These are phyloP conservation scores for Ascomycota sp. DNA, from an alignment of 2,329 filamentous ascomycete species.

Conservation along the genomic window DNA sequence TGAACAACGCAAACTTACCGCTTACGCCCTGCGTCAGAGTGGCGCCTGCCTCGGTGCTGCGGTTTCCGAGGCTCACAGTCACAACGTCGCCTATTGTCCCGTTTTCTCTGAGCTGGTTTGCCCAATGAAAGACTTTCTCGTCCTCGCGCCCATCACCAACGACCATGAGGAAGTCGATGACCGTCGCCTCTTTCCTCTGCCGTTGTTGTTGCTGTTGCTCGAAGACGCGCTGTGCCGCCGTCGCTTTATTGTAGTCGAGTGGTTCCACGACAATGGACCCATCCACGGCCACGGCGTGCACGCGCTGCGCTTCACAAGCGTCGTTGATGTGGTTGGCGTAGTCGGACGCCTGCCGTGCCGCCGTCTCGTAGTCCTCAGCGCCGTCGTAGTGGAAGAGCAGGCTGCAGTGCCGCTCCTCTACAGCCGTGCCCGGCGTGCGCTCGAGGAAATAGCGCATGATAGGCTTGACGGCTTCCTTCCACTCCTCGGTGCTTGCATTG, in stretches of 20 bases:
- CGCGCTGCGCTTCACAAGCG: slow-evolving; percentile 61
- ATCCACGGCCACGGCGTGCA: slow-evolving; percentile 67
- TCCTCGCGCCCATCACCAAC: slow-evolving; percentile 84
- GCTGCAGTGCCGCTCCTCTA: slow-evolving; percentile 83
- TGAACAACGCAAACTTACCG: slow-evolving; percentile 30
- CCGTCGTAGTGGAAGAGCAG: slow-evolving; percentile 80
- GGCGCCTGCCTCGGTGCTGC: slow-evolving; percentile 71
- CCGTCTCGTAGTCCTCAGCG: slow-evolving; percentile 55
- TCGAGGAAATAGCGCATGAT: slow-evolving; percentile 83
- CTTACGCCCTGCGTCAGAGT: slow-evolving; percentile 84
- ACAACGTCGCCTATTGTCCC: slow-evolving; percentile 47
- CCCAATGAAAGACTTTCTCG: slow-evolving; percentile 87
- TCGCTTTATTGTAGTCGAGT: slow-evolving; percentile 70
- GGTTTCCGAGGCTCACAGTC: slow-evolving; percentile 69
- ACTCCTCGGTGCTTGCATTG: slow-evolving; percentile 44
- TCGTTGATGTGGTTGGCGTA: slow-evolving; percentile 93
- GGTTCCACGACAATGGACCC: slow-evolving; percentile 71
- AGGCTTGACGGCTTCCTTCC: slow-evolving; percentile 66
- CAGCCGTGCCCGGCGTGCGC: slow-evolving; percentile 67
- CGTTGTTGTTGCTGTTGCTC: slow-evolving; percentile 11
- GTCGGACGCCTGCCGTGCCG: slow-evolving; percentile 64
- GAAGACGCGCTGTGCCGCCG: slow-evolving; percentile 58
- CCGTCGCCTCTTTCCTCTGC: neutral
- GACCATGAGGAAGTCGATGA: slow-evolving; percentile 74
- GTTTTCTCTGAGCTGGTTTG: slow-evolving; percentile 48